Conservation (phyloP, 2,329 filamentous ascomycete species). For the Stemphylium lycopersici region DNA sequence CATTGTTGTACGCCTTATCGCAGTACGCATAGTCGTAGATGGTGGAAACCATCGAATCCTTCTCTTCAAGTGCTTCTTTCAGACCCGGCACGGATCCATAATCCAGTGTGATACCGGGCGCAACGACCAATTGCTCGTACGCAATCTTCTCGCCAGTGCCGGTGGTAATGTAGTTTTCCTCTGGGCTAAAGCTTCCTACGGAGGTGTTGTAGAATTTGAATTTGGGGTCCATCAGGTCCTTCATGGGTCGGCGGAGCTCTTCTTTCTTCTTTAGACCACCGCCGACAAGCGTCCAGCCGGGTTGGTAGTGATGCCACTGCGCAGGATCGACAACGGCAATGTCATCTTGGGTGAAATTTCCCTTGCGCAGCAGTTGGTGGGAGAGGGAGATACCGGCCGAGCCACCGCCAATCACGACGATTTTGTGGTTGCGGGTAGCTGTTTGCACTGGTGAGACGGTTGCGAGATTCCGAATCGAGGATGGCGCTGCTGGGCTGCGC, state of each 20-base stretch:
- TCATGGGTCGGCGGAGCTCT: constrained; percentile 60
- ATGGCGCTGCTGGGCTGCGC: constrained; percentile 1
- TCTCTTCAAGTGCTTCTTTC: constrained; percentile 45
- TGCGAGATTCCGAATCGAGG: constrained; percentile 22
- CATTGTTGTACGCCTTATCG: constrained; percentile 45
- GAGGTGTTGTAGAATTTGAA: constrained; percentile 64
- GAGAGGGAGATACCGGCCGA: constrained; percentile 69
- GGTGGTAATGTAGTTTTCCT: constrained; percentile 63
- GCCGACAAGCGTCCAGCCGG: constrained; percentile 72
- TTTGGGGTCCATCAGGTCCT: constrained; percentile 63
- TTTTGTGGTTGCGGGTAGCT: constrained; percentile 60
- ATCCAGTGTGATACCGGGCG: constrained; percentile 52
- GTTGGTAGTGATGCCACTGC: constrained; percentile 70
- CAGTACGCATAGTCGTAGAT: constrained; percentile 49
- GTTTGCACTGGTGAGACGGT: constrained; percentile 38
- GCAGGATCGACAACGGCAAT: constrained; percentile 70
- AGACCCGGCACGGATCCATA: constrained; percentile 39
- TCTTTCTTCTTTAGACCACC: constrained; percentile 69
- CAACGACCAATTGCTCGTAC: constrained; percentile 71
- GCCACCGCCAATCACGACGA: constrained; percentile 72
- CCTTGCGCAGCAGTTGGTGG: constrained; percentile 69
- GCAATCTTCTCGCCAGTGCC: constrained; percentile 61
- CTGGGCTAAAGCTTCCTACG: constrained; percentile 60
- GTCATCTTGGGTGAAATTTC: constrained; percentile 63
- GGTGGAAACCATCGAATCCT: constrained; percentile 43